Evolutionary conservation across 352 stramenopile genomes (phyloP).

Genomic region (Phytophthora colocasiae): DNA sequence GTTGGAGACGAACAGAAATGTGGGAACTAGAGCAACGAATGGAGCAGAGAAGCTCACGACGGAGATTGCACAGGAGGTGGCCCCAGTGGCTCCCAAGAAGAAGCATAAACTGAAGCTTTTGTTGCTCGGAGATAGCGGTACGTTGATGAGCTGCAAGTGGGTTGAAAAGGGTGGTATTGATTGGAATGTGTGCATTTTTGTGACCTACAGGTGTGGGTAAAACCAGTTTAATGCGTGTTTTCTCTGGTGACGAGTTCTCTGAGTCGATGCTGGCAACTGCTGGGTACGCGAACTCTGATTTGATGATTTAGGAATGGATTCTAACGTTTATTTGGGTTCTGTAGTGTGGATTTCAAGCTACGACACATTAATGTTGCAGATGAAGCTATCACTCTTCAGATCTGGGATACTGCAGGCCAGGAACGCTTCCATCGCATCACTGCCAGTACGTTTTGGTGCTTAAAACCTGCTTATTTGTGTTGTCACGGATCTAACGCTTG

Average conservation of each 20-base stretch:
- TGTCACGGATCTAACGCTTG: slow-evolving; percentile 20
- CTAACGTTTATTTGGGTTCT: slow-evolving; percentile 9
- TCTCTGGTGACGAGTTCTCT: slow-evolving; percentile 92
- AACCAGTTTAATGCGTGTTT: slow-evolving; percentile 94
- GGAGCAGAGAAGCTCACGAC: slow-evolving; percentile 25
- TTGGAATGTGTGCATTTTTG: slow-evolving; percentile 7
- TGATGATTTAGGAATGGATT: neutral
- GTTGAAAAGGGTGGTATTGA: slow-evolving; percentile 10
- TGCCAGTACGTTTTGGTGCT: slow-evolving; percentile 66
- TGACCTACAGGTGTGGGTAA: slow-evolving; percentile 84
- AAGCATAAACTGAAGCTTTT: slow-evolving; percentile 91
- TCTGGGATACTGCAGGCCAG: slow-evolving; percentile 96
- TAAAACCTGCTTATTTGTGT: neutral
- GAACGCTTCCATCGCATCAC: slow-evolving; percentile 96
- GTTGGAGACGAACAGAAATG: slow-evolving; percentile 19
- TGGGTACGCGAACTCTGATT: slow-evolving; percentile 60
- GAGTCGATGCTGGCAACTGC: slow-evolving; percentile 91
- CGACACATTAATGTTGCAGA: slow-evolving; percentile 86
- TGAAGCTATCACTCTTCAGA: slow-evolving; percentile 91
- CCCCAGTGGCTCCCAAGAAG: slow-evolving; percentile 63
- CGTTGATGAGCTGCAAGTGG: slow-evolving; percentile 3
- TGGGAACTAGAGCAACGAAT: slow-evolving; percentile 13
- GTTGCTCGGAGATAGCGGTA: slow-evolving; percentile 90
- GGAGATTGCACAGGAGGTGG: slow-evolving; percentile 20
- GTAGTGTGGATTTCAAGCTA: slow-evolving; percentile 94